Base-by-base conservation (phyloP, 1,284 basidiomycete species). In the Papiliotrema fonsecae region DNA sequence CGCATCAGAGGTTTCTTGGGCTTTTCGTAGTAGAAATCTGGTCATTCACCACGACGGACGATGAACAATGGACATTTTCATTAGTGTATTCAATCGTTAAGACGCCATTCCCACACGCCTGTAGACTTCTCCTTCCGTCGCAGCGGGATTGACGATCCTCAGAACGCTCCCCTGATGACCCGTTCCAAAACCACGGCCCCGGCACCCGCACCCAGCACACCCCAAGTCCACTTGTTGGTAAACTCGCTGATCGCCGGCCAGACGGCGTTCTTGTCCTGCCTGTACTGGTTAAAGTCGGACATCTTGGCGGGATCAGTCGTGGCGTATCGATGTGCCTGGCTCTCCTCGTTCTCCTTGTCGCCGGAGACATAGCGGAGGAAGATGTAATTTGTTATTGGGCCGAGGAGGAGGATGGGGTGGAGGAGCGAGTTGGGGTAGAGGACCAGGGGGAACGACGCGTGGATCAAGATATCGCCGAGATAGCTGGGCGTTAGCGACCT, bases 301-400 rank as follows among this genome's bases (percentile, higher is more conserved):
- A 43, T 36, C 51, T 62, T 61, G 24, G 32, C 49, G 18, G 50
- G 51, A 21, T 56, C 45, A n/a, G 40, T 45, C 31, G 41, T 16
- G 18, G 42, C 46, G 39, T 62, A 64, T n/a, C 54, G 41, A 11
- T 51, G 21, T n/a, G 41, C 51, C 36, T 61, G 59, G 25, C 37
- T 43, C 18, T 55, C 54, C 40, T 62, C 58, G 45, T 59, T 59
- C 46, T 62, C 55, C 51, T 62, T 61, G 52, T 62, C 57, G 6
- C 58, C 60, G 49, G 53, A 49, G 35, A 62, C 21, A 49, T 52
- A 47, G 9, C 60, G 55, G 2, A 60, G 56, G 55, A 61, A 62
- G 44, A 51, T 37, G 43, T 54, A 62, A 47, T 60, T 62, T 21
- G 56, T 47, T 27, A 61, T 26, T 3, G 62, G 62, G 13, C 56